Percentiles rank a stretch among this genome's conserved stretches.
Conservation (phyloP, 2,329 filamentous ascomycete genomes). For the Exophiala sp. region DNA sequence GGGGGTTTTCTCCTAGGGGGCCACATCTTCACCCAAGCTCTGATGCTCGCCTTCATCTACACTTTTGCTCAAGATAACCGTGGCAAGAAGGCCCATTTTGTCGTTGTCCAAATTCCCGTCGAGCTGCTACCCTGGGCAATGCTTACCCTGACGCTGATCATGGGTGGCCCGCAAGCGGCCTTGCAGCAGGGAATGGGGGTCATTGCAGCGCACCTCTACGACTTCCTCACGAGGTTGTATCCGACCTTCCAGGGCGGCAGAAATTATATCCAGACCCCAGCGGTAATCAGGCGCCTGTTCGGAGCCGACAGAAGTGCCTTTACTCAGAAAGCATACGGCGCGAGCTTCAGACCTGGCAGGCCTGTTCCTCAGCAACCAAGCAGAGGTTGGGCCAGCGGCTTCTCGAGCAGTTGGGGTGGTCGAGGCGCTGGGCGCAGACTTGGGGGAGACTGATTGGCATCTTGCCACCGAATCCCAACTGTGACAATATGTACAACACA, state of each 20-base stretch:
- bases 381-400: conserved; percentile 39
- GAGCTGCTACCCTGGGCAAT: conserved; percentile 76
- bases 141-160: conserved; percentile 66
- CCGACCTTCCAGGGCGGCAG: conserved; percentile 79
- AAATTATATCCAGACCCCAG: conserved; percentile 69
- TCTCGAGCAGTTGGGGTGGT: conserved; percentile 35
- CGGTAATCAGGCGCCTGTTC: conserved; percentile 63
- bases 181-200: conserved; percentile 69
- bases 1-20: conserved; percentile 37
- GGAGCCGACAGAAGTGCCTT: conserved; percentile 41
- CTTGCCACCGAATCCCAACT: background rate
- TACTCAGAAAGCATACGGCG: conserved; percentile 54
- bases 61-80: conserved; percentile 82
- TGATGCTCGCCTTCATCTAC: conserved; percentile 76
- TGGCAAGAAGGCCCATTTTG: conserved; percentile 67
- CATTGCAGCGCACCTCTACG: conserved; percentile 78
- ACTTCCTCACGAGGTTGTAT: conserved; percentile 83
- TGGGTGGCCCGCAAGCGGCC: conserved; percentile 53
- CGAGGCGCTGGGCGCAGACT: conserved; percentile 40
- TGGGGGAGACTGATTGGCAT: conserved; percentile 33
- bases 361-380: conserved; percentile 19
- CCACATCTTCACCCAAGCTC: conserved; percentile 45
- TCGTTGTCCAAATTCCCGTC: conserved; percentile 75
- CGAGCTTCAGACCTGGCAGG: conserved; percentile 47
- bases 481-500: conserved; percentile 17